These are phyloP conservation scores for Craterostigma plantagineum DNA, from an alignment of 257 asterid genomes.

Conservation along the genomic window DNA sequence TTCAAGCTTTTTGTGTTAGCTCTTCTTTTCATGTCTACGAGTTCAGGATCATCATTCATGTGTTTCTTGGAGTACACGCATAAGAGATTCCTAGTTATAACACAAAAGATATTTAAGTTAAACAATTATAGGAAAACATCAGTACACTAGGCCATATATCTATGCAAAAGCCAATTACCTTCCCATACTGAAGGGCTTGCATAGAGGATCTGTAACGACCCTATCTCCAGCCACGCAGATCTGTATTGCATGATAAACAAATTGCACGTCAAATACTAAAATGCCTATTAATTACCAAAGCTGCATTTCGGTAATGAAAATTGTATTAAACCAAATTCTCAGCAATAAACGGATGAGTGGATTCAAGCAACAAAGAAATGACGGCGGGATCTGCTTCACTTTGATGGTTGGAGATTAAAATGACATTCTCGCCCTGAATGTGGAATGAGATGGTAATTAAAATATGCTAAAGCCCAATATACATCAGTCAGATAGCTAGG, in stretches of 20 bases:
- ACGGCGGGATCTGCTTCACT: conserved; percentile 97
- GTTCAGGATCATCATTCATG: conserved; percentile 75
- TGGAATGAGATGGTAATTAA: not conserved
- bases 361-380: conserved; percentile 68
- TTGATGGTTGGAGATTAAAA: conserved; percentile 92
- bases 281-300: not conserved
- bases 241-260: conserved; percentile 29
- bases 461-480: not conserved
- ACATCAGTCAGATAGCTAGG: not conserved
- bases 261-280: conserved; percentile 6
- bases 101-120: conserved; percentile 7
- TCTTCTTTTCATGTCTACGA: conserved; percentile 63
- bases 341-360: conserved; percentile 50
- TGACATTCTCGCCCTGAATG: conserved; percentile 74
- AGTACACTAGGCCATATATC: conserved; percentile 1
- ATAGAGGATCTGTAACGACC: conserved; percentile 87
- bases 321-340: conserved; percentile 49
- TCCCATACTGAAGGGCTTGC: conserved; percentile 99
- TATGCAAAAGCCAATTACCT: conserved; percentile 28
- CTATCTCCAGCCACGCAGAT: conserved; percentile 92
- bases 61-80: conserved; percentile 93
- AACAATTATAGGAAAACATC: conserved; percentile 9
- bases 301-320: conserved; percentile 4
- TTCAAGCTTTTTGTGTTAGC: conserved; percentile 93
- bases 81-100: conserved; percentile 57